phyloP scores from a whole-genome alignment of 106 monocot species.

The Dendrobium catenatum region DNA sequence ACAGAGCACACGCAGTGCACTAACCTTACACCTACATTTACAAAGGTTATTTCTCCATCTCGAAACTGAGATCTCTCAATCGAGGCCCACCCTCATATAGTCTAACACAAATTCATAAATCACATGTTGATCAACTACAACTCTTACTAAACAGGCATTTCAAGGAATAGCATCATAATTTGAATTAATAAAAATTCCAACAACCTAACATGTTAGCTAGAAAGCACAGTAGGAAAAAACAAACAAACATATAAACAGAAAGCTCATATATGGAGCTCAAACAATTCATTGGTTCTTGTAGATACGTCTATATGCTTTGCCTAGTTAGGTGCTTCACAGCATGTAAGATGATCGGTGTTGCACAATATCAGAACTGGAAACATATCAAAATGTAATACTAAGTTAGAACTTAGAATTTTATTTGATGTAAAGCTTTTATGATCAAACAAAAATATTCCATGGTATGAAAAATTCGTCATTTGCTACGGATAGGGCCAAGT shows the following conservation, averaged over 20 bases:
- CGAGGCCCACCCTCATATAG: neutral
- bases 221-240: neutral
- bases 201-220: neutral
- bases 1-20: no score
- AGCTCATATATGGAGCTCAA: neutral
- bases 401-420: neutral
- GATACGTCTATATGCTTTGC: neutral
- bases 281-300: neutral
- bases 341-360: neutral
- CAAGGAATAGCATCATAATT: neutral
- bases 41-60: no score
- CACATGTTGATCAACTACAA: neutral
- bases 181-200: neutral
- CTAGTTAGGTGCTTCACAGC: neutral
- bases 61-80: no score
- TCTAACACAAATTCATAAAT: neutral
- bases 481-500: neutral
- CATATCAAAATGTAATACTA: neutral
- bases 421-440: neutral
- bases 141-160: neutral
- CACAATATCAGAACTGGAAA: neutral
- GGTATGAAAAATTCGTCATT: constrained; percentile 5
- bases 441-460: neutral
- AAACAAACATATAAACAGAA: neutral
- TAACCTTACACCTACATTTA: no score